Percentiles rank a stretch among this genome's conserved stretches.
Evolutionary conservation across 495 filamentous ascomycete species (phyloP).

Genomic region (Neurospora sp.): DNA sequence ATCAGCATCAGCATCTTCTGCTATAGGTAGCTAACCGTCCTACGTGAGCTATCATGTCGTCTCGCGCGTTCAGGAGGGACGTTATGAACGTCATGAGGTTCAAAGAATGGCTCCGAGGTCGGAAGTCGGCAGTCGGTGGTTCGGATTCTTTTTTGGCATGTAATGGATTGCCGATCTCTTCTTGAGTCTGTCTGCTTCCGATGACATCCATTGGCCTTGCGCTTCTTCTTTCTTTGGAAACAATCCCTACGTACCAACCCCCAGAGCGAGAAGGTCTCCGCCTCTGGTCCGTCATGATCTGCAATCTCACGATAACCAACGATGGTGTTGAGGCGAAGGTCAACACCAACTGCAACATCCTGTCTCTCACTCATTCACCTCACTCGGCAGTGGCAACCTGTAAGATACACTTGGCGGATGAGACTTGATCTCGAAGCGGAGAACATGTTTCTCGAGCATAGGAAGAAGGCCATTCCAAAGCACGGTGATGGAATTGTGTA

Average conservation of each 20-base stretch:
- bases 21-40: not conserved
- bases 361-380: not conserved
- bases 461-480: not conserved
- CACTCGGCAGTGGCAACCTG: not conserved
- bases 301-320: not conserved
- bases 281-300: not conserved
- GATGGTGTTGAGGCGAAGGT: not conserved
- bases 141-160: not conserved
- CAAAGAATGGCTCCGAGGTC: not conserved
- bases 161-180: not conserved
- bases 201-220: not conserved
- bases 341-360: too few relatives aligned
- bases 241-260: not conserved
- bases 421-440: not conserved
- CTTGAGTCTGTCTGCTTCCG: not conserved
- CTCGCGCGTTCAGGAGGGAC: not conserved
- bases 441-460: not conserved
- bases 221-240: not conserved
- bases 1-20: not conserved
- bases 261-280: not conserved
- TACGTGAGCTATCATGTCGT: not conserved
- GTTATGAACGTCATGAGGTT: not conserved
- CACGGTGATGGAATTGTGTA: not conserved
- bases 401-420: not conserved
- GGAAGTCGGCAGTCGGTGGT: not conserved